Percentiles rank a stretch among this genome's conserved stretches.
These are phyloP conservation scores for Solanum chilense DNA, from an alignment of 257 asterid species.

Conservation along the genomic window DNA sequence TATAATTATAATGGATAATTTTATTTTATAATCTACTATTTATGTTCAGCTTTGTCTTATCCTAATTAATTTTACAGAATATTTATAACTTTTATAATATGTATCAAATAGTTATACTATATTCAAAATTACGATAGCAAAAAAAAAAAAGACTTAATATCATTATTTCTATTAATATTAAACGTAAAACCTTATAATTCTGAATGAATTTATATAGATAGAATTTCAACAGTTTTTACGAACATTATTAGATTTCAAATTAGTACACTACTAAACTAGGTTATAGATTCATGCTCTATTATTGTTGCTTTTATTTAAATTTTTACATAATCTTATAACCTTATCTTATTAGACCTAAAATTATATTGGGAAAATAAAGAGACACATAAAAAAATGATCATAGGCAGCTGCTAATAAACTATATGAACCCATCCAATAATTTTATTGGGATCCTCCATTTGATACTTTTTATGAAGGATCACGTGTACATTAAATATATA, in stretches of 20 bases:
- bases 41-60: too few species aligned
- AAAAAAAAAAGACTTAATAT: neutral
- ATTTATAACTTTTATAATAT: neutral
- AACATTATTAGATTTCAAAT: neutral
- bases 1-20: too few species aligned
- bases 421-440: neutral
- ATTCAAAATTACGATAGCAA: too few species aligned
- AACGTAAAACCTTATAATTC: too few species aligned
- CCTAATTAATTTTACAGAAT: neutral
- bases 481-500: neutral
- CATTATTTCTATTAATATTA: too few species aligned
- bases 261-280: too few species aligned
- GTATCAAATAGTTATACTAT: too few species aligned
- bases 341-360: neutral
- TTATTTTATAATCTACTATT: too few species aligned
- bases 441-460: neutral
- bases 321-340: neutral
- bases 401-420: neutral
- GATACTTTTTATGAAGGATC: neutral
- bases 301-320: neutral
- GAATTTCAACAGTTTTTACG: neutral
- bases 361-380: neutral
- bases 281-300: neutral
- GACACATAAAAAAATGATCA: neutral
- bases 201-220: too few species aligned